Evolutionary conservation across 1,284 basidiomycete species (phyloP), one percentile per base, ranked within the genome.

Genomic region (Thelephora terrestris): DNA sequence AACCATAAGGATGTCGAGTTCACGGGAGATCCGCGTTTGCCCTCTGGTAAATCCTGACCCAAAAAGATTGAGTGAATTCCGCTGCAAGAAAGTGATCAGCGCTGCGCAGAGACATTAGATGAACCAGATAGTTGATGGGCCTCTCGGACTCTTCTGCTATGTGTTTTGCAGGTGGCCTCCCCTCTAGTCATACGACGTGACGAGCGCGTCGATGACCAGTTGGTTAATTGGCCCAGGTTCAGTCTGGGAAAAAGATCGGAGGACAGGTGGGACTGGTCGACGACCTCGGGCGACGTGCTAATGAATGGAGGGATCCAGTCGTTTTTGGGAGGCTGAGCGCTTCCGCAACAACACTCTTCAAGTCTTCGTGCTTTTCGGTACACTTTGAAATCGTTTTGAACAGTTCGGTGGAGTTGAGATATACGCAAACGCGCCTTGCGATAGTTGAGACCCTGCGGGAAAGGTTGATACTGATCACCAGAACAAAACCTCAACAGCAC

Each of bases 41-140:
- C 48, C 73, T 74, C 57, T 90, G 84, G 47, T 85, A 85, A 5
- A 91, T 55, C 47, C 91, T 87, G 52, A 95, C 85, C 91, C 92
- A 97, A 1, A 81, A 74, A 50, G 80, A 78, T 18, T 78, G 73
- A 6, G 78, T 73, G 9, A 71, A 67, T 17, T 69, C 72, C 52
- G 71, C 80, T 81, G 48, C 9, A 44, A 25, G 12, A 10, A 32
- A 7, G 27, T 21, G 21, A 27, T 36, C 45, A 42, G 12, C 17
- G 12, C 14, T 12, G 20, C 21, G 47, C 14, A 32, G 24, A 40
- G 16, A 18, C 29, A 16, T 45, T 12, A 83, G 58, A 16, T 74
- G 65, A 3, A 68, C 56, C 43, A 75, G 75, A 53, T 71, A 75
- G 52, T 70, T 75, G 57, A 68, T 67, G 2, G 50, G 53, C 1